Base-by-base conservation (phyloP, 306 rosid species). In the Cicer judaicum region DNA sequence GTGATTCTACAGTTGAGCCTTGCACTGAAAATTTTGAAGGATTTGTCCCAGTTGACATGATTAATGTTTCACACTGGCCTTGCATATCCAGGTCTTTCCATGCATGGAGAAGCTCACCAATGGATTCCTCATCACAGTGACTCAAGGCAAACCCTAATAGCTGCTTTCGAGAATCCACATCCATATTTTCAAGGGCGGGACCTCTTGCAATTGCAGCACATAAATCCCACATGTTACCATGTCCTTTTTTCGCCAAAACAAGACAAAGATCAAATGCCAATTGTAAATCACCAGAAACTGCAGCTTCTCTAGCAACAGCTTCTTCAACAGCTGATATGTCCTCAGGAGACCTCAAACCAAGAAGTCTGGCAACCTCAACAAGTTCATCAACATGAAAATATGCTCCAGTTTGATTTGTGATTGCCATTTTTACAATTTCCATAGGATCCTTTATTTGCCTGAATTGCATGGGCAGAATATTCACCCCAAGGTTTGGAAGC, bases 121-220 rank as follows among this genome's bases (percentile, higher is more conserved):
- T 88, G 55, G 98, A 94, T 78, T 94, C 97, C 78, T 89, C 96
- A 49, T 94, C 99, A 61, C 99, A 94, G 78, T 92, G 91, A 81
- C 96, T 94, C 82, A 94, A 79, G 79, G 99, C 87, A 80, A 94
- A 94, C 80, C 99, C 98, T 70, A 94, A 77, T 39, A 94, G 86
- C 62, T 86, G 96, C 86, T 94, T 94, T 76, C 96, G 88, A 77
- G 97, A 88, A 75, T 80, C 86, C 43, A 92, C 87, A 83, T 88
- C 96, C 96, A 94, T 90, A 81, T 92, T 90, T 79, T 94, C 92
- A 85, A 94, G 96, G 40, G 96, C 90, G n/a, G 99, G 97, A 82
- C 97, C 99, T 87, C 97, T 89, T 69, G 99, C 97, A 78, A 94
- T 87, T 59, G 99, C 99, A 84, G 99, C 95, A 82, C 97, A 94